phyloP scores from a whole-genome alignment of 345 rosid genomes.

The Cochlearia excelsa region DNA sequence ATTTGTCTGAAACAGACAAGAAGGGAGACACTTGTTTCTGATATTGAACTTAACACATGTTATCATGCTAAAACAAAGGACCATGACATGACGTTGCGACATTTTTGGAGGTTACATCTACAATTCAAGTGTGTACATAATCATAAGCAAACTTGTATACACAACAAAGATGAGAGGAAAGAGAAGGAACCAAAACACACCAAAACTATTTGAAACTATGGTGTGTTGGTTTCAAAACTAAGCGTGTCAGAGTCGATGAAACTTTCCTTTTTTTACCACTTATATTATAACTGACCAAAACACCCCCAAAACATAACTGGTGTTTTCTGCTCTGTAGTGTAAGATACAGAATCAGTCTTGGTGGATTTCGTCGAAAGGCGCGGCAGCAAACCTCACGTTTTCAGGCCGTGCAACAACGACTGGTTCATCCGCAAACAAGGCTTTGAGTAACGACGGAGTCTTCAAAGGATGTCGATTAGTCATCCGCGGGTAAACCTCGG shows the following conservation, averaged over 20 bases:
- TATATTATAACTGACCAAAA: constrained; percentile 17
- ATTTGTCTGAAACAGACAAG: too few relatives aligned
- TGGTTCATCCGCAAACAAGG: constrained; percentile 81
- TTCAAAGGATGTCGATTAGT: constrained; percentile 78
- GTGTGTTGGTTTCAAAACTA: constrained; percentile 9
- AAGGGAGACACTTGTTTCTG: too few relatives aligned
- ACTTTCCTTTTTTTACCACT: constrained; percentile 10
- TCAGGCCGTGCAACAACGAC: constrained; percentile 76
- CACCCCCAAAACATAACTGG: not conserved
- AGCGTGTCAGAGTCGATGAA: constrained; percentile 12
- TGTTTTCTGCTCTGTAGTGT: not conserved
- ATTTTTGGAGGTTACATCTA: not conserved
- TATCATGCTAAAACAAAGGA: too few relatives aligned
- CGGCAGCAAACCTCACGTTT: constrained; percentile 77
- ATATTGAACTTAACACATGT: too few relatives aligned
- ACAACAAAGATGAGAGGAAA: constrained; percentile 9
- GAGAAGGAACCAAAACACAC: constrained; percentile 12
- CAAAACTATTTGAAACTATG: constrained; percentile 22
- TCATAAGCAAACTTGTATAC: constrained; percentile 26
- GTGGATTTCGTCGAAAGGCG: constrained; percentile 64
- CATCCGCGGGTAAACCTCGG: constrained; percentile 91
- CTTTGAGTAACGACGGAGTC: constrained; percentile 80
- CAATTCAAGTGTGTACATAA: constrained; percentile 7
- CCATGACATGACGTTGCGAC: too few relatives aligned
- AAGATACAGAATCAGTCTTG: constrained; percentile 43